A percentile compares a stretch with the other conserved stretches of the same genome.
Evolutionary conservation across 1,284 basidiomycete species (phyloP).

Genomic region (Cystobasidium slooffiae): DNA sequence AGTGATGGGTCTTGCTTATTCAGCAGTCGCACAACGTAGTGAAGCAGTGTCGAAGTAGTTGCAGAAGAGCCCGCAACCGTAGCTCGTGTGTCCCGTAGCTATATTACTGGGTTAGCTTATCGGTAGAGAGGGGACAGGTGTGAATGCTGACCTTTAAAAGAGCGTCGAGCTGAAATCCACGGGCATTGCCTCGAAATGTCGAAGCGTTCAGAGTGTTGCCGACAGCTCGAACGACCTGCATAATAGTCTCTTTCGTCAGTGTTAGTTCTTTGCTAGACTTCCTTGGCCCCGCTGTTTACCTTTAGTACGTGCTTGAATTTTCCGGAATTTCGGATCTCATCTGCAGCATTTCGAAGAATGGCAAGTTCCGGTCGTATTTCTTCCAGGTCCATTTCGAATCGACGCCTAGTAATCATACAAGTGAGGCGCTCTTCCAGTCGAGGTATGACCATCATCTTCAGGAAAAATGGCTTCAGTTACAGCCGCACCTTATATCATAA

Average conservation of each 20-base stretch:
- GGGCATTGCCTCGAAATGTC: constrained; percentile 79
- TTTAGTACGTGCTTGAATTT: constrained; percentile 73
- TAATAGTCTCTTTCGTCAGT: too few relatives aligned
- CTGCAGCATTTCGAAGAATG: constrained; percentile 72
- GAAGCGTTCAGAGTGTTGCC: constrained; percentile 82
- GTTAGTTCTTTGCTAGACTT: too few relatives aligned
- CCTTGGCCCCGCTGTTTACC: constrained; percentile 57
- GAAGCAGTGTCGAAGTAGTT: constrained; percentile 80
- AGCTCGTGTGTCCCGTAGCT: constrained; percentile 75
- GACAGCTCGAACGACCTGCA: constrained; percentile 60
- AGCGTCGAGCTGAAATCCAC: constrained; percentile 79
- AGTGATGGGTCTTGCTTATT: constrained; percentile 69
- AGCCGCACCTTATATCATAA: too few relatives aligned
- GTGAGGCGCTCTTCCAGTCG: constrained; percentile 72
- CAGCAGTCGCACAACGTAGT: constrained; percentile 80
- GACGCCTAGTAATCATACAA: constrained; percentile 80
- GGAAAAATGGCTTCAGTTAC: too few relatives aligned
- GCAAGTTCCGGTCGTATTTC: constrained; percentile 82
- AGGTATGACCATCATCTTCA: constrained; percentile 76
- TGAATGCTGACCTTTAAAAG: constrained; percentile 69
- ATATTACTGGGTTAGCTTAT: constrained; percentile 25
- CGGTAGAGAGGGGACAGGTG: neutral
- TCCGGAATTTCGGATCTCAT: constrained; percentile 70
- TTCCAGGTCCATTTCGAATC: constrained; percentile 78
- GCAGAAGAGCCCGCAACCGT: constrained; percentile 70